Percentiles rank a stretch among this genome's conserved stretches.
Evolutionary conservation across 805 yeast species (phyloP).

Genomic region (Torulaspora franciscae): DNA sequence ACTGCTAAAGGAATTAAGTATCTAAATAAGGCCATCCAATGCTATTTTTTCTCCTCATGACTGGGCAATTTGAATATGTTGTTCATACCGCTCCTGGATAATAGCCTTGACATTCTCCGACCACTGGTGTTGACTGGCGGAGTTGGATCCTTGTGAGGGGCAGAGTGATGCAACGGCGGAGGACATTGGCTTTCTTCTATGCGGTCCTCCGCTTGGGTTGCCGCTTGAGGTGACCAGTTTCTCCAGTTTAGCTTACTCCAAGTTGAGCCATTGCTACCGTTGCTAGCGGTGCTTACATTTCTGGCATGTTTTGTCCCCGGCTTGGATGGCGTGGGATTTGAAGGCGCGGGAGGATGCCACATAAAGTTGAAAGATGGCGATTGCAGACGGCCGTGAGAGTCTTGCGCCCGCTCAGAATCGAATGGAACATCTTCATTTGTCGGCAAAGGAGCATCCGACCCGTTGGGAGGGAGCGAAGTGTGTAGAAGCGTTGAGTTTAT

Average conservation of each 20-base stretch:
- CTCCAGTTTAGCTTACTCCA: constrained; percentile 21
- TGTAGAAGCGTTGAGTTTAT: not conserved
- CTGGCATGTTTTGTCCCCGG: constrained; percentile 7
- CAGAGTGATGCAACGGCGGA: constrained; percentile 1
- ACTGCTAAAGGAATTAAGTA: constrained; percentile 33
- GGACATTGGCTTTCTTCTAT: constrained; percentile 6
- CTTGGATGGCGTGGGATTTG: constrained; percentile 5
- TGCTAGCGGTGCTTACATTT: constrained; percentile 22
- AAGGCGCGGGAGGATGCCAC: constrained; percentile 21
- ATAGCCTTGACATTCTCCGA: constrained; percentile 26
- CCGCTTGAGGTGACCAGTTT: constrained; percentile 13
- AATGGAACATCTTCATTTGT: constrained; percentile 1
- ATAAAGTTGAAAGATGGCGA: constrained; percentile 28
- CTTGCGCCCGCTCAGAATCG: not conserved
- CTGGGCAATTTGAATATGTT: constrained; percentile 26
- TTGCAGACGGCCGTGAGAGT: constrained; percentile 12
- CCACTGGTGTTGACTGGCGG: constrained; percentile 17
- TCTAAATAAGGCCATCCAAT: constrained; percentile 7
- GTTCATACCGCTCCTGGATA: constrained; percentile 29
- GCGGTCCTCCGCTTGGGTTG: constrained; percentile 3
- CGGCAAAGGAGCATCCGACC: not conserved
- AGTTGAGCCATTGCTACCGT: constrained; percentile 17
- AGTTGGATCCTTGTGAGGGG: constrained; percentile 5
- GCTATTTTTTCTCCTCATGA: constrained; percentile 19
- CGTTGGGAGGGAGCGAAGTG: not conserved